phyloP scores from a whole-genome alignment of 352 stramenopile species.

The Thalassiosira mediterranea region DNA sequence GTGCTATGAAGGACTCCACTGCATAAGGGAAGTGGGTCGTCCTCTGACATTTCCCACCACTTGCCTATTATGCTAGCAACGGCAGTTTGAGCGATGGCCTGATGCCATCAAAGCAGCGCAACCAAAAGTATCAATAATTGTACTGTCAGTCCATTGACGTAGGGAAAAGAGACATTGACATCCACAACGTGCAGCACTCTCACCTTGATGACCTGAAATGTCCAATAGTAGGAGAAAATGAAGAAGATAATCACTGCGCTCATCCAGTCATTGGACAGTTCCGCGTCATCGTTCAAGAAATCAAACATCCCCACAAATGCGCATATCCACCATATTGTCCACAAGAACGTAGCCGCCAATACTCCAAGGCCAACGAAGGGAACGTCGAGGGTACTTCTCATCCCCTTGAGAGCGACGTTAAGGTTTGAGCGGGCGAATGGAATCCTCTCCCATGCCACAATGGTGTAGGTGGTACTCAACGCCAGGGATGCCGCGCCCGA shows the following conservation, averaged over 20 bases:
- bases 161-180: no score
- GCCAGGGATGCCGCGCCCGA: constrained; percentile 22
- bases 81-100: constrained; percentile 49
- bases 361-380: constrained; percentile 31
- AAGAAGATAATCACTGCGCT: constrained; percentile 52
- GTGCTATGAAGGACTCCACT: constrained; percentile 17
- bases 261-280: constrained; percentile 55
- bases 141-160: no score
- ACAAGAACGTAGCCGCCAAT: constrained; percentile 44
- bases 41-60: constrained; percentile 48
- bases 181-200: constrained; percentile 3
- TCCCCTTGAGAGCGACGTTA: constrained; percentile 45
- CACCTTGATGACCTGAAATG: constrained; percentile 71
- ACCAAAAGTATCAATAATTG: no score
- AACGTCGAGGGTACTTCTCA: constrained; percentile 44
- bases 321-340: constrained; percentile 83
- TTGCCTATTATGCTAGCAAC: constrained; percentile 48
- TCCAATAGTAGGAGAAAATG: constrained; percentile 75
- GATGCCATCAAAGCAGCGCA: no score
- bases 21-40: constrained; percentile 34
- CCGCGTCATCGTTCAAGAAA: constrained; percentile 50
- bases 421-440: constrained; percentile 48
- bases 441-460: constrained; percentile 55
- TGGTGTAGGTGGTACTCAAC: constrained; percentile 40
- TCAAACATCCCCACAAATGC: constrained; percentile 72